Evolutionary conservation across 2,329 filamentous ascomycete genomes (phyloP), one percentile per base, ranked within the genome.

Genomic region (Ramichloridium luteum): DNA sequence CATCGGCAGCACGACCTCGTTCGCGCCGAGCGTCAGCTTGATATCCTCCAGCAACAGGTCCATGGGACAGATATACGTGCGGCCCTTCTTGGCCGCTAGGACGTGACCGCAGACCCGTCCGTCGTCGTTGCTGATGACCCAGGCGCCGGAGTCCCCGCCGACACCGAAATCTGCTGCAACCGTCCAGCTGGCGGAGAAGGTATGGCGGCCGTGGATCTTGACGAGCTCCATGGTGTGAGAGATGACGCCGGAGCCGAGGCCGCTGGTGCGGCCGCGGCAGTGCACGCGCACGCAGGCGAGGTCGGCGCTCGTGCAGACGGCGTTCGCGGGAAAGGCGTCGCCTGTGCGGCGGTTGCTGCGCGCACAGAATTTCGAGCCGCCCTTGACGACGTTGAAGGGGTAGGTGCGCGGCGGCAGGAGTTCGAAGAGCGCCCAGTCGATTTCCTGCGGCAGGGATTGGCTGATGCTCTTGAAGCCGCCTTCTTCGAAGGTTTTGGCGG

Each of bases 51-150:
- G 66, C 9, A 93, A 61, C 2, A 94, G 70, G 35, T 94, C 82
- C 88, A 96, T 96, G 0, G 88, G 88, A 39, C 84, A 90, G 39
- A 96, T 90, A 54, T 93, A 96, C 0, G 85, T 85, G 4, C 84
- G 77, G 25, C 74, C 74, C 9, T 38, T 36, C 50, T 81, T 88
- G 39, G 77, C 74, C 0, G 88, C 88, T 9, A 96, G 67, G 0
- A 96, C 82, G 48, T 94, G 88, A 0, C 88, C 88, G 45, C 83
- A 90, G 3, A 94, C 74, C 22, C 76, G 72, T 2, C 84, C 84
- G n/a, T 76, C 67, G 4, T 70, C 68, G 35, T 81, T 78, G 45
- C 88, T 81, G 11, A 94, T 75, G 3, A 96, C 74, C 88, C 88
- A 96, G 0, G 88, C 88, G 3, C 88, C 88, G 5, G 80, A 88